Evolutionary conservation across 202 grass and related monocot genomes (phyloP), one percentile per base, ranked within the genome.

Genomic region (Schoenoplectus triqueter): DNA sequence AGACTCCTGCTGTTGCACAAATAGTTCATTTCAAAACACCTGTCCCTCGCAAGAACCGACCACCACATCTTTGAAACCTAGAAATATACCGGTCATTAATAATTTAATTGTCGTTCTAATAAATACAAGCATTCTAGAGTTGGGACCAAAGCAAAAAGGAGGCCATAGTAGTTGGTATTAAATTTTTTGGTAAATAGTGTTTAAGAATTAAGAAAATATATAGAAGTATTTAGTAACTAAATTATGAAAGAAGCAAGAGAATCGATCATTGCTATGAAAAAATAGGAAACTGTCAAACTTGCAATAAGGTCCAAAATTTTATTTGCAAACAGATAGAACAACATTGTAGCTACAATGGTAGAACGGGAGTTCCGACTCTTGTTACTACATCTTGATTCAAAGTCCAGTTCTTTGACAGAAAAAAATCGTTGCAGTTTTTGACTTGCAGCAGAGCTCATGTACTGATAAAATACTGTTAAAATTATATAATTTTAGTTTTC

Each of bases 1-100:
- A 89, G 89, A 39, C 64, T 82, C 72, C 71, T 84, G 20, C 83
- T 80, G 63, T 91, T 92, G 92, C 94, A 97, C 82, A 94, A 19
- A 59, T 82, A 78, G 10, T 90, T 91, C 89, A 97, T 92, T 91
- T 97, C 94, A 66, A 92, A 86, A 39, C 87, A 7, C 94, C 94
- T 11, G 94, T 97, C 5, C 86, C 31, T 31, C 94, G 63, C 94
- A 97, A 84, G 92, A 97, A 49, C 94, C 94, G 14, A 88, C 82
- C 52, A 66, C 87, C 64, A 90, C 90, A 86, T 97, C 94, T 89
- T 94, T 89, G 49, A 97, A 48, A 31, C 92, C 92, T 92, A 59
- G 2, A 74, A 62, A 76, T 5, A 55, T 54, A 45, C 6, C 9
- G 42, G 42, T 31, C 61, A 68, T 51, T 42, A 86, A n/a, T 54